These are phyloP conservation scores for Bigelowiella natans DNA, from an alignment of 78 protist species.

Conservation along the genomic window DNA sequence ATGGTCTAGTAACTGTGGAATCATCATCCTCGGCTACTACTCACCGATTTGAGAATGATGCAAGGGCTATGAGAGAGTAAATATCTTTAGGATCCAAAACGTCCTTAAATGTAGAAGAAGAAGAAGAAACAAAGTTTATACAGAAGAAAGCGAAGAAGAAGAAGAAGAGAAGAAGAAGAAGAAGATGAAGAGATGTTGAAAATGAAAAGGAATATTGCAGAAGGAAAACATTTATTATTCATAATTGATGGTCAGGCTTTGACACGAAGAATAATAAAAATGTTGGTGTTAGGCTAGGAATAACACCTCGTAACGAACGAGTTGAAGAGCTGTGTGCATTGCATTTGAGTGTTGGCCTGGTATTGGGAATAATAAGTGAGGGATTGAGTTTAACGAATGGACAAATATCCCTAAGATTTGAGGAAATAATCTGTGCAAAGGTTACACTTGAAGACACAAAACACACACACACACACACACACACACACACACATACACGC, in stretches of 20 bases:
- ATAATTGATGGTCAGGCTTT: no score
- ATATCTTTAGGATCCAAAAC: constrained; percentile 6
- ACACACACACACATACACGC: background rate
- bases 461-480: background rate
- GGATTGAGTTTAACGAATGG: no score
- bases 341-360: background rate
- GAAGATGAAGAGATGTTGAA: no score
- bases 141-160: no score
- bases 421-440: background rate
- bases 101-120: no score
- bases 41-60: constrained; percentile 23
- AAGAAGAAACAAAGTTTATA: no score
- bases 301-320: constrained; percentile 42
- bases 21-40: no score
- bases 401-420: background rate
- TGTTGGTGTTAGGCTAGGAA: background rate
- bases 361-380: background rate
- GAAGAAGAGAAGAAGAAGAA: no score
- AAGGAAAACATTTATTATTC: no score
- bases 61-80: constrained; percentile 52
- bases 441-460: background rate
- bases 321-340: constrained; percentile 26
- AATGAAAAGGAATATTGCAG: no score
- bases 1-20: no score
- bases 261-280: background rate